Percentiles rank a stretch among this genome's conserved stretches.
These are phyloP conservation scores for Cytospora paraplurivora DNA, from an alignment of 2,329 filamentous ascomycete species.

Conservation along the genomic window DNA sequence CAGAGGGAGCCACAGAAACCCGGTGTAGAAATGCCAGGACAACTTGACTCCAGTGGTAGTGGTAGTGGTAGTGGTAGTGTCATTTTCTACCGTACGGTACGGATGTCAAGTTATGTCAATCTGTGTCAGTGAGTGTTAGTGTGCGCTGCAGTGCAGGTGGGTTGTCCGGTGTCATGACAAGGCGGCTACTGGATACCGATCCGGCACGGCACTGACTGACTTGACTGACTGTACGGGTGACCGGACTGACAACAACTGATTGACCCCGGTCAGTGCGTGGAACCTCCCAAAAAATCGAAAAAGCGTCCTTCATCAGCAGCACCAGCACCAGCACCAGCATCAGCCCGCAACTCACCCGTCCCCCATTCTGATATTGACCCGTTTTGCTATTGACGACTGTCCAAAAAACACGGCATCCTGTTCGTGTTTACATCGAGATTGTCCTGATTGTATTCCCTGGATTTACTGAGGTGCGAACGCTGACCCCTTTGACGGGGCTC, in stretches of 20 bases:
- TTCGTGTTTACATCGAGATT: background rate
- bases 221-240: too few species aligned
- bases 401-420: slow-evolving; percentile 6
- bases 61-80: too few species aligned
- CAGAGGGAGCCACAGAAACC: background rate
- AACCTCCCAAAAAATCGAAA: slow-evolving; percentile 23
- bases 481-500: slow-evolving; percentile 2
- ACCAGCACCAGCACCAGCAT: background rate
- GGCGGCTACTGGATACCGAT: background rate
- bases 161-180: background rate
- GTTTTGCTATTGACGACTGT: slow-evolving; percentile 12
- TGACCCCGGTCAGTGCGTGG: background rate
- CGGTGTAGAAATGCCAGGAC: too few species aligned
- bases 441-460: background rate
- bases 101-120: too few species aligned
- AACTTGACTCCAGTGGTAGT: too few species aligned
- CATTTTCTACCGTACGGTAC: too few species aligned
- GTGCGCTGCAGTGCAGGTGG: background rate
- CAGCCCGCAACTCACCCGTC: background rate
- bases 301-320: slow-evolving; percentile 20
- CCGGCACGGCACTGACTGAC: too few species aligned
- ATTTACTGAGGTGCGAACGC: slow-evolving; percentile 22
- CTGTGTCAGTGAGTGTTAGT: background rate
- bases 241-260: too few species aligned
- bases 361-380: slow-evolving; percentile 29